Conservation (phyloP, 2,329 filamentous ascomycete genomes). For the Apiospora sp. region DNA sequence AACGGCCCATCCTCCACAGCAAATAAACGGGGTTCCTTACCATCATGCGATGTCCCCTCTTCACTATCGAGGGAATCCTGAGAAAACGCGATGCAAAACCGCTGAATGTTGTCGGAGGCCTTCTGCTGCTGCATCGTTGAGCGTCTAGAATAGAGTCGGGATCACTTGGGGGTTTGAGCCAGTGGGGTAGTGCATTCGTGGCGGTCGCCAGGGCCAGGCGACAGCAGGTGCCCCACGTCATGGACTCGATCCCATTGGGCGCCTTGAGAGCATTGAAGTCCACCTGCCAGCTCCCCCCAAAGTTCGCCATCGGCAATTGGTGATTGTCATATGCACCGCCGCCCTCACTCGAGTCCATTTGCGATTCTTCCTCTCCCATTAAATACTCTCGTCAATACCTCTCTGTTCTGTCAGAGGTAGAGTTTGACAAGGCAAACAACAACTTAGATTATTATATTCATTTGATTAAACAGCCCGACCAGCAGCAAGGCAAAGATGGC, state of each 20-base stretch:
- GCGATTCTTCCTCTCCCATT: neutral
- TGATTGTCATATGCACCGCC: neutral
- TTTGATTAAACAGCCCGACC: neutral
- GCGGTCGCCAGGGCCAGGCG: neutral
- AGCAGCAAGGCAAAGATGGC: neutral
- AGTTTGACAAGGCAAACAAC: neutral
- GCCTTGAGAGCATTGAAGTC: neutral
- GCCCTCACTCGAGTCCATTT: neutral
- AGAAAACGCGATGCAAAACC: neutral
- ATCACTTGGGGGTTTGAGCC: neutral
- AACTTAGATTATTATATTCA: neutral
- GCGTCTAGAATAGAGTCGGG: neutral
- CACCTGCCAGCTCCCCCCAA: neutral
- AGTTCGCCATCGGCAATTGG: neutral
- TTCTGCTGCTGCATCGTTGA: neutral
- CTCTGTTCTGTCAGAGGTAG: neutral
- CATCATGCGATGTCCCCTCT: neutral
- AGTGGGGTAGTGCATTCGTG: neutral
- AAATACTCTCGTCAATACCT: neutral
- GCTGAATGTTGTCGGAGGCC: neutral
- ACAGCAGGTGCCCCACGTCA: slow-evolving; percentile 15
- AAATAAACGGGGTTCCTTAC: neutral
- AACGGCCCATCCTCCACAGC: neutral
- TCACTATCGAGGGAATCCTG: neutral
- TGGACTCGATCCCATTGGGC: neutral